Percentiles rank a stretch among this genome's conserved stretches.
These are phyloP conservation scores for Rhazya stricta DNA, from an alignment of 257 asterid genomes.

Conservation along the genomic window DNA sequence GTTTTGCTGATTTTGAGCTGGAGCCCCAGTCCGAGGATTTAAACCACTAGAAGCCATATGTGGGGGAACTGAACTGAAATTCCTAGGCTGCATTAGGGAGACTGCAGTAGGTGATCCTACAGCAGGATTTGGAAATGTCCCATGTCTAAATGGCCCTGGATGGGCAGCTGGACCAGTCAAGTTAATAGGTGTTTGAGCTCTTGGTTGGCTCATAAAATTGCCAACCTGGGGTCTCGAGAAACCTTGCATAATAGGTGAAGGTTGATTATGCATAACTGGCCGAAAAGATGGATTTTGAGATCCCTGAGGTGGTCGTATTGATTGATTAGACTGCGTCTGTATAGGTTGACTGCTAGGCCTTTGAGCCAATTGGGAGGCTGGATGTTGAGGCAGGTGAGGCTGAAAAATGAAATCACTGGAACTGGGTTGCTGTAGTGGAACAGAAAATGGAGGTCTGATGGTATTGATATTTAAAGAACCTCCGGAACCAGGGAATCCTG, in stretches of 20 bases:
- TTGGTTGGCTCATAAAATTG: slow-evolving; percentile 41
- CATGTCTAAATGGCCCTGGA: slow-evolving; percentile 40
- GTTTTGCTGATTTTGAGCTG: slow-evolving; percentile 52
- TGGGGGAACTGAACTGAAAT: slow-evolving; percentile 38
- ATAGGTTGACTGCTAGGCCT: slow-evolving; percentile 41
- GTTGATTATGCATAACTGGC: slow-evolving; percentile 39
- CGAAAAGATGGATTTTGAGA: slow-evolving; percentile 39
- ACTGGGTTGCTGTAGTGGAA: slow-evolving; percentile 56
- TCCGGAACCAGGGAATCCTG: slow-evolving; percentile 37
- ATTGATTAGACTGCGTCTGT: slow-evolving; percentile 37
- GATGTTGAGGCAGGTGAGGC: slow-evolving; percentile 56
- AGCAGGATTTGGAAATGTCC: slow-evolving; percentile 33
- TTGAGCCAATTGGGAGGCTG: slow-evolving; percentile 34
- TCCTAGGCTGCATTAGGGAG: slow-evolving; percentile 54
- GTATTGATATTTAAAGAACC: slow-evolving; percentile 34
- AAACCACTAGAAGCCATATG: slow-evolving; percentile 35
- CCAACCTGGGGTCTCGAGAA: slow-evolving; percentile 46
- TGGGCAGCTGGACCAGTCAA: slow-evolving; percentile 35
- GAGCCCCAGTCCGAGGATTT: slow-evolving; percentile 46
- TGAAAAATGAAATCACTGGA: slow-evolving; percentile 73
- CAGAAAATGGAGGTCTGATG: slow-evolving; percentile 31
- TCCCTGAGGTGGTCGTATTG: slow-evolving; percentile 33
- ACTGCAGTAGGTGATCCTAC: slow-evolving; percentile 16
- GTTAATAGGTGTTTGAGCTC: slow-evolving; percentile 36
- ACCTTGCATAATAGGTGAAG: slow-evolving; percentile 38